Base-by-base conservation (phyloP, 140 eudicot species). In the Ambrosia hybrid region DNA sequence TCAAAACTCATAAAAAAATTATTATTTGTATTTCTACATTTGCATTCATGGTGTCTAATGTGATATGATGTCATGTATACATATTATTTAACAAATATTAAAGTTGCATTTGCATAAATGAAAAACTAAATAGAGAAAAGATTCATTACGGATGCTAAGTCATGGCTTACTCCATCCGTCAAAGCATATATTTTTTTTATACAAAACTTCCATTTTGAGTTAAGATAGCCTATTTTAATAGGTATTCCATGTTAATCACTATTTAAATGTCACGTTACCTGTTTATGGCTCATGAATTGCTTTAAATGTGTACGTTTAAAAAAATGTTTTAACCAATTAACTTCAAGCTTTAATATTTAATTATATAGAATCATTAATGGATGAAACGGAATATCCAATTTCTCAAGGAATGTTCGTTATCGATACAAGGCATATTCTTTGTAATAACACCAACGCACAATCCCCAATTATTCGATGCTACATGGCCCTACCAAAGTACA, bases 341-440 rank as follows among this genome's bases (percentile, higher is more conserved):
- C 26, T 9, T 2, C 2, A 26, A 26, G 13, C 6, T n/a, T 60
- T 39, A 34, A 33, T 58, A 58, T 58, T 60, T 60, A 60, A 12
- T 60, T 60, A 34, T 57, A 11, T 58, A 3, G 14, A 26, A 9
- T 10, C 21, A 36, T 34, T 6, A 13, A 5, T 11, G 53, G 13
- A 9, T 8, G 53, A 48, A 12, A 15, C 6, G 41, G 65, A 10
- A 66, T 75, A 57, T 56, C 62, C 62, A 10, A 46, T 14, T 6
- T 57, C 2, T 13, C 6, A 76, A 48, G 70, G 63, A 68, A 68
- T 68, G 75, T 75, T 57, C 67, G 48, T 3, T 65, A 43, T 45
- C 26, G 26, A 34, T 58, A 33, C 16, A 76, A 30, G 33, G 80
- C 70, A 76, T 76, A 76, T 76, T 76, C 75, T 70, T 76, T 15